Evolutionary conservation across 352 stramenopile species (phyloP), one percentile per base, ranked within the genome.

Genomic region (Phytophthora syringae): DNA sequence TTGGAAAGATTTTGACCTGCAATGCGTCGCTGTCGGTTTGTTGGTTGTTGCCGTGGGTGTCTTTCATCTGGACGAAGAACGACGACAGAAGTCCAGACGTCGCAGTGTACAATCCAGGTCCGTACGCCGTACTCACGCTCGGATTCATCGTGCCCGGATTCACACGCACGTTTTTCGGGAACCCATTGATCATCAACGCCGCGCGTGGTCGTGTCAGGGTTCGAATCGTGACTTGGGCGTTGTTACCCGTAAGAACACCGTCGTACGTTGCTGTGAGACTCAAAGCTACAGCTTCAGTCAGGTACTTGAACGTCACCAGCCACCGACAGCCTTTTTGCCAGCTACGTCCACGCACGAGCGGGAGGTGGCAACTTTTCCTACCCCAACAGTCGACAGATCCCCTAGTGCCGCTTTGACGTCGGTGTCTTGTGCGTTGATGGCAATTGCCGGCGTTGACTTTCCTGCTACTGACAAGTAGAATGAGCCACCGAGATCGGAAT

Each of bases 41-140:
- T 22, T 73, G 72, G 57, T 96, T 84, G 67, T 94, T 94, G 15
- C 88, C 88, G 37, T 93, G 83, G 0, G 84, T 94, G 50, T 94
- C 88, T 43, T 94, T 94, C 58, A 90, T 80, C 30, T 96, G 88
- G 10, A 94, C 76, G 18, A 77, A 87, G 54, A 95, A 95, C 1
- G 60, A 77, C 9, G 80, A 72, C 15, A 72, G 50, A 18, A 84
- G 40, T 0, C 88, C 86, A 10, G 88, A 77, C 0, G 76, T 82
- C 5, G 80, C 71, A 28, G 76, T 52, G 25, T 91, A 90, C 13
- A 95, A 51, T 0, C 87, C 87, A 40, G 64, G 59, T 0, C 85
- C 87, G 53, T 86, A 90, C 20, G 83, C 87, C 0, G 82, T 93
- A 25, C 65, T 90, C 15, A 93, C 79, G 39, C 80, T 92, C 9